Conservation (phyloP, 2,329 filamentous ascomycete genomes). For the Coniochaeta pulveracea region DNA sequence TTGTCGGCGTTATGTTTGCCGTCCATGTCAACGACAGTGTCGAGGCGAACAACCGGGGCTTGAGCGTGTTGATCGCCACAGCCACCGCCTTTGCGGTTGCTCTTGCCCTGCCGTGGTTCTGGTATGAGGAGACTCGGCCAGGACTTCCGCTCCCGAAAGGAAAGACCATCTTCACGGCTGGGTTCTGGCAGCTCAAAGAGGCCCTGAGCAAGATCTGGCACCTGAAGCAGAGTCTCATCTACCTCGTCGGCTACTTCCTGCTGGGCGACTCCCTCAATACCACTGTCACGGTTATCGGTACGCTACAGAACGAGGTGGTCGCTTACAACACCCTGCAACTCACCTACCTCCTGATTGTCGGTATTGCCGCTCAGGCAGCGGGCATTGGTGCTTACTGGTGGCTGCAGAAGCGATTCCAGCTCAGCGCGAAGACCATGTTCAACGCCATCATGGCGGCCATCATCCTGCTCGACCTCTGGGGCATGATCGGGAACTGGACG, state of each 20-base stretch:
- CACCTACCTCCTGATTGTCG: constrained; percentile 56
- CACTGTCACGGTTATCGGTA: constrained; percentile 56
- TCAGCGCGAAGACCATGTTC: constrained; percentile 59
- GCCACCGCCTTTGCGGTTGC: constrained; percentile 52
- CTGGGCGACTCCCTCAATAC: constrained; percentile 62
- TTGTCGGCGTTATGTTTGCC: constrained; percentile 53
- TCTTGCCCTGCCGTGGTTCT: constrained; percentile 55
- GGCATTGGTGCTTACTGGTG: constrained; percentile 53
- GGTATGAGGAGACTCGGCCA: constrained; percentile 51
- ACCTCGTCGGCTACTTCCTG: constrained; percentile 56
- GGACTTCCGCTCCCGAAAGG: constrained; percentile 31
- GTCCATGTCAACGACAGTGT: constrained; percentile 46
- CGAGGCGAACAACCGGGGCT: constrained; percentile 54
- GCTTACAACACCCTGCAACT: constrained; percentile 53
- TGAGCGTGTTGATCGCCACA: constrained; percentile 55
- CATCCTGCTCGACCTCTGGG: constrained; percentile 42
- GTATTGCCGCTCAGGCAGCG: constrained; percentile 49
- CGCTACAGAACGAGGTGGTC: constrained; percentile 54
- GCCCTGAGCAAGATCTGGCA: constrained; percentile 50
- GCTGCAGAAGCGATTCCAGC: constrained; percentile 45
- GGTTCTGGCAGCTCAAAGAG: constrained; percentile 49
- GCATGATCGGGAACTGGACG: constrained; percentile 35
- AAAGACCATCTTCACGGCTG: constrained; percentile 41
- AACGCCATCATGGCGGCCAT: constrained; percentile 51
- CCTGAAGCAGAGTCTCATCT: constrained; percentile 53